Evolutionary conservation across 176 grass and related monocot species (phyloP).

Genomic region (Bothriochloa decipiens): DNA sequence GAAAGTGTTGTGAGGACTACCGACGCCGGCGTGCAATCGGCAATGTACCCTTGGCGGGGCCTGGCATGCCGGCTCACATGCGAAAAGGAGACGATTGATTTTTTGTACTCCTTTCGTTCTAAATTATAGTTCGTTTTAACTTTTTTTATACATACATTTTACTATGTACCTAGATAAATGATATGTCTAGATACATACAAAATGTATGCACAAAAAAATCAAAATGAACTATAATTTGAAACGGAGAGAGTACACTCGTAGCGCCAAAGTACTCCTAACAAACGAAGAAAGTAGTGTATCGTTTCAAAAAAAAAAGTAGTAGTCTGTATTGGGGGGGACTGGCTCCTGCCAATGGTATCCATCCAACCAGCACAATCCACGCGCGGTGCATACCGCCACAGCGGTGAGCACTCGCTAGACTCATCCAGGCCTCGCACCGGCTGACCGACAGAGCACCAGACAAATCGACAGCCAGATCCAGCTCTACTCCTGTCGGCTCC

Average conservation of each 20-base stretch:
- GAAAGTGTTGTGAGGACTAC: slow-evolving; percentile 16
- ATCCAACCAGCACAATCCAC: neutral
- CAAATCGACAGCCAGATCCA: slow-evolving; percentile 79
- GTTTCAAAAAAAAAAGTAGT: neutral
- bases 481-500: slow-evolving; percentile 44
- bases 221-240: too few species aligned
- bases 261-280: neutral
- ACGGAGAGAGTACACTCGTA: too few species aligned
- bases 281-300: neutral
- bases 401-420: neutral
- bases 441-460: slow-evolving; percentile 34
- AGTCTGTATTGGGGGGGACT: neutral
- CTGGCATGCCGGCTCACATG: slow-evolving; percentile 26
- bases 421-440: neutral
- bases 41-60: slow-evolving; percentile 4
- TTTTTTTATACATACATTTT: too few species aligned
- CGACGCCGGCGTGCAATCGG: slow-evolving; percentile 24
- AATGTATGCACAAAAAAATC: too few species aligned
- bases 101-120: too few species aligned
- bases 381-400: neutral
- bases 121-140: too few species aligned
- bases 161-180: too few species aligned
- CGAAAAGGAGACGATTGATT: slow-evolving; percentile 18
- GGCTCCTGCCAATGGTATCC: neutral
- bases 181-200: too few species aligned